phyloP scores from a whole-genome alignment of 768 basidiomycete species.

The Zangia roseola region DNA sequence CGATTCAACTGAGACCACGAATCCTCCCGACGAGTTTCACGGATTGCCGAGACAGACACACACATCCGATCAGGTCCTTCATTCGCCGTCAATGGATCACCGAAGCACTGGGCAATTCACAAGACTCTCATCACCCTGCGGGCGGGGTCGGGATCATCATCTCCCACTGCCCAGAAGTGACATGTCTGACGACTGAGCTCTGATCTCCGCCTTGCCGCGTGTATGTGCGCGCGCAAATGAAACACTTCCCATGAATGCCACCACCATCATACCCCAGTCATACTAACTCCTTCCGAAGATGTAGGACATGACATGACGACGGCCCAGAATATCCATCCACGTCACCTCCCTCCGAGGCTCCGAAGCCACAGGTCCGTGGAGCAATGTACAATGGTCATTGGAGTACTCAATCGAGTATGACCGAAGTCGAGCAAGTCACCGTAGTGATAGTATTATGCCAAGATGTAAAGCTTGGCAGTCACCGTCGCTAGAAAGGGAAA shows the following conservation, averaged over 20 bases:
- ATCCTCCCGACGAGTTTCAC: slow-evolving; percentile 23
- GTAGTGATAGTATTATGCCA: slow-evolving; percentile 15
- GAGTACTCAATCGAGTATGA: slow-evolving; percentile 2
- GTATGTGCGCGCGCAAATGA: slow-evolving; percentile 19
- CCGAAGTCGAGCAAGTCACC: no score
- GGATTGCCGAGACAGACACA: slow-evolving; percentile 8
- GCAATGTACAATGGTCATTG: neutral
- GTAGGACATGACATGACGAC: slow-evolving; percentile 4
- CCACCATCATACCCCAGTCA: neutral
- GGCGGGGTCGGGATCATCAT: no score
- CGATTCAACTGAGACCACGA: slow-evolving; percentile 13
- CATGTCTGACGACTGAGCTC: slow-evolving; percentile 23
- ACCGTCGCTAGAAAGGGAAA: slow-evolving; percentile 3
- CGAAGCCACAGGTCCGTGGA: neutral
- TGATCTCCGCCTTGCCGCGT: no score
- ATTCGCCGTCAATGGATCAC: neutral
- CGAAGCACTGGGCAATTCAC: neutral
- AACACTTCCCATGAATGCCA: slow-evolving; percentile 7
- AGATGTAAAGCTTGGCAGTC: no score
- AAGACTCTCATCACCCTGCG: no score
- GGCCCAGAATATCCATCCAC: slow-evolving; percentile 1
- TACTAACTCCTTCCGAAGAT: slow-evolving; percentile 6
- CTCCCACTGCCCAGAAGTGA: neutral
- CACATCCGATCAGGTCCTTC: neutral
- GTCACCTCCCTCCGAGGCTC: neutral